Conservation (phyloP, 306 rosid species). For the Vigna angularis region DNA sequence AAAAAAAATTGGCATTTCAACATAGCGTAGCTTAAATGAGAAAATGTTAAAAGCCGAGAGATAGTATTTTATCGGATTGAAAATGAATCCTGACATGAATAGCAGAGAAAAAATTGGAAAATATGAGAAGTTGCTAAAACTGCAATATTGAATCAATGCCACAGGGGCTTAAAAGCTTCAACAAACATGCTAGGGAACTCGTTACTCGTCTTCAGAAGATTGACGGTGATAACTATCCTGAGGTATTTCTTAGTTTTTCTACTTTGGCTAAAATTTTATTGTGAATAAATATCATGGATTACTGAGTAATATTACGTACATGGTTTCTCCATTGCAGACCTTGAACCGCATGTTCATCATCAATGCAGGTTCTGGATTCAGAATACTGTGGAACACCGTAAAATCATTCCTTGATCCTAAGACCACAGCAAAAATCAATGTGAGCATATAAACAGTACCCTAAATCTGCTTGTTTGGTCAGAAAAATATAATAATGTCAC, state of each 20-base stretch:
- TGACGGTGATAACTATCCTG: constrained; percentile 92
- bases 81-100: constrained; percentile 12
- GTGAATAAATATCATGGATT: constrained; percentile 22
- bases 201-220: constrained; percentile 75
- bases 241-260: constrained; percentile 55
- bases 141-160: constrained; percentile 22
- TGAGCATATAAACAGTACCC: constrained; percentile 46
- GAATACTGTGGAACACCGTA: constrained; percentile 93
- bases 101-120: not conserved
- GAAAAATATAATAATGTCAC: constrained; percentile 32
- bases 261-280: constrained; percentile 22
- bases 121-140: not conserved
- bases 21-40: not conserved
- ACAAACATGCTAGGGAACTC: constrained; percentile 83
- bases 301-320: constrained; percentile 45
- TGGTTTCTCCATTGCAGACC: constrained; percentile 70
- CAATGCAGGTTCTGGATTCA: constrained; percentile 97
- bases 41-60: not conserved
- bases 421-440: constrained; percentile 87
- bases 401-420: constrained; percentile 94
- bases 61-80: constrained; percentile 20
- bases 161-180: constrained; percentile 89
- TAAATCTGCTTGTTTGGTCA: constrained; percentile 38
- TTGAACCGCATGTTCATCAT: constrained; percentile 97
- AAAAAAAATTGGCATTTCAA: not conserved